Conservation (phyloP, 495 filamentous ascomycete species). For the Hyphodiscus hymeniophilus region DNA sequence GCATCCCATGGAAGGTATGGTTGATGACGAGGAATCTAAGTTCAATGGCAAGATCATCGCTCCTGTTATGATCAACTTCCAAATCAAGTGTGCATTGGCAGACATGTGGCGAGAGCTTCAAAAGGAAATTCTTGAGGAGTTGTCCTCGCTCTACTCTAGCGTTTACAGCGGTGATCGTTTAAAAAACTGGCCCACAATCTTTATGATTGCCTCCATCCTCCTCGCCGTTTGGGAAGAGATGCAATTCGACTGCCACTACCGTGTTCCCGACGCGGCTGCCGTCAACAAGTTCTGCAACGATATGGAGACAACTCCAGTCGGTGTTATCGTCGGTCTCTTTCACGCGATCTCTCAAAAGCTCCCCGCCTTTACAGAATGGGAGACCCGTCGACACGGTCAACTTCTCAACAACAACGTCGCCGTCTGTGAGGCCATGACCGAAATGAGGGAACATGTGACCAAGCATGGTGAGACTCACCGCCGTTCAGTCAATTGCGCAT, state of each 20-base stretch:
- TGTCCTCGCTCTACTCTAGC: constrained; percentile 80
- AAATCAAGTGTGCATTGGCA: constrained; percentile 89
- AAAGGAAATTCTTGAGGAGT: constrained; percentile 87
- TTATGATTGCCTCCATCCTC: constrained; percentile 84
- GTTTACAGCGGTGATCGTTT: constrained; percentile 90
- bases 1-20: constrained; percentile 66
- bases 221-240: constrained; percentile 94
- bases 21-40: constrained; percentile 67
- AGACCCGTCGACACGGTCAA: constrained; percentile 78
- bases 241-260: constrained; percentile 94
- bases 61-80: constrained; percentile 97
- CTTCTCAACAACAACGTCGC: constrained; percentile 78
- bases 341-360: constrained; percentile 92
- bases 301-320: constrained; percentile 90
- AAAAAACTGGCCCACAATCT: constrained; percentile 97
- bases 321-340: constrained; percentile 91
- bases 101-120: constrained; percentile 94
- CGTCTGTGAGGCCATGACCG: constrained; percentile 88
- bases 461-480: constrained; percentile 66
- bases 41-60: constrained; percentile 82
- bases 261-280: constrained; percentile 68
- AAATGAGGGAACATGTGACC: constrained; percentile 79
- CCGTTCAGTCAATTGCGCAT: not conserved
- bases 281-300: constrained; percentile 89
- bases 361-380: constrained; percentile 84